These are phyloP conservation scores for Podaxis sp. DNA, from an alignment of 768 basidiomycete genomes.

Conservation along the genomic window DNA sequence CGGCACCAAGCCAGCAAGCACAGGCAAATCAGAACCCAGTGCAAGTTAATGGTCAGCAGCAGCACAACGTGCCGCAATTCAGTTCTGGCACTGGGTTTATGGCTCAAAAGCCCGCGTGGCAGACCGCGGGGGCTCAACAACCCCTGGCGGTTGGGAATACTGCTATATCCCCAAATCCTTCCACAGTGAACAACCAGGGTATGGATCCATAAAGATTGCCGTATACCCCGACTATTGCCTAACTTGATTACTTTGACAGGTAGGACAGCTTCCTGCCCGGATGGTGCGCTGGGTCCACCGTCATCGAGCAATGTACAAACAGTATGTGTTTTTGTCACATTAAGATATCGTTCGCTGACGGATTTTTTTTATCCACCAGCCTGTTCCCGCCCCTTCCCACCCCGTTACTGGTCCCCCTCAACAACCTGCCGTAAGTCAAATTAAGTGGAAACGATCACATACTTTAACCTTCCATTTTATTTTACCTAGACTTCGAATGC, in stretches of 20 bases:
- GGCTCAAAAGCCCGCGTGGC: background rate
- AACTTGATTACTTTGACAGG: background rate
- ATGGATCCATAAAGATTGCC: background rate
- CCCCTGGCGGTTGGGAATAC: background rate
- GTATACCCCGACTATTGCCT: no score
- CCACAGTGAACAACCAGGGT: background rate
- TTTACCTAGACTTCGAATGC: background rate
- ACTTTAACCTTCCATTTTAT: background rate
- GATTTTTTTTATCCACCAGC: background rate
- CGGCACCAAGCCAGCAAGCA: background rate
- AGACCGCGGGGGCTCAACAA: background rate
- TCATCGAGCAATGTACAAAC: background rate
- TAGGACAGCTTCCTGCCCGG: background rate
- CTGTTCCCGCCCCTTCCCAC: background rate
- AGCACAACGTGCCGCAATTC: background rate
- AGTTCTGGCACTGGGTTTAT: background rate
- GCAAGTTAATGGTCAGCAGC: background rate
- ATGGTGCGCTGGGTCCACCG: background rate
- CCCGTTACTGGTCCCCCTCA: background rate
- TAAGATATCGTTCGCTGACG: background rate
- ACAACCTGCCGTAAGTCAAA: slow-evolving; percentile 1
- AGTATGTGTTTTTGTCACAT: background rate
- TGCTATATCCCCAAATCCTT: background rate
- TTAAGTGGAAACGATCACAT: background rate
- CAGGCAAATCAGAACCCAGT: background rate